Evolutionary conservation across 2,329 filamentous ascomycete species (phyloP).

Genomic region (Penicillium olsonii): DNA sequence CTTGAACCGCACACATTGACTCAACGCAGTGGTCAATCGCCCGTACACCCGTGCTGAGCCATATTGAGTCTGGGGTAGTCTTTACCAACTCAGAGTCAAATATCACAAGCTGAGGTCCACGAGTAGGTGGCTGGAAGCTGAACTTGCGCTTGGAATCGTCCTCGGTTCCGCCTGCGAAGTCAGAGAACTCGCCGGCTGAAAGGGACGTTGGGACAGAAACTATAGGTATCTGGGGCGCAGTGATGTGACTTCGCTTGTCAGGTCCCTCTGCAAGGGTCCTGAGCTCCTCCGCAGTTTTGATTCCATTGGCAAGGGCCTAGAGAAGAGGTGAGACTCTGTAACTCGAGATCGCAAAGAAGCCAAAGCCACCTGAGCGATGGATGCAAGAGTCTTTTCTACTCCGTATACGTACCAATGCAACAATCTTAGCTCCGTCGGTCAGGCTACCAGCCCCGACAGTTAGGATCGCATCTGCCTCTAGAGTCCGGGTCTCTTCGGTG

Average conservation of each 20-base stretch:
- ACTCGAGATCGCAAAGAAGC: not conserved
- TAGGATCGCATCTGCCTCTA: constrained; percentile 52
- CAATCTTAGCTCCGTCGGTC: constrained; percentile 59
- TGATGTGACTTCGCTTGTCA: constrained; percentile 25
- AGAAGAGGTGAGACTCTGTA: constrained; percentile 1
- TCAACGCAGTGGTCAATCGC: constrained; percentile 62
- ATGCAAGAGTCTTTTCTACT: too few species aligned
- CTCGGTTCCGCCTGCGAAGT: constrained; percentile 43
- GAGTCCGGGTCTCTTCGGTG: constrained; percentile 41
- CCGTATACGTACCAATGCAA: constrained; percentile 47
- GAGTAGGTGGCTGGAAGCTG: constrained; percentile 38
- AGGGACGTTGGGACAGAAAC: constrained; percentile 46
- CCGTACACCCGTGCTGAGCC: constrained; percentile 60
- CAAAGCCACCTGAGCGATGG: too few species aligned
- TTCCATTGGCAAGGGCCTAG: constrained; percentile 52
- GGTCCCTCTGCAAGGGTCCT: constrained; percentile 35
- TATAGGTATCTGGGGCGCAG: constrained; percentile 33
- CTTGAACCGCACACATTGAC: constrained; percentile 49
- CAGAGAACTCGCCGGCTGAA: constrained; percentile 46
- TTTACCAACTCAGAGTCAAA: constrained; percentile 56
- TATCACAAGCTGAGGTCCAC: constrained; percentile 55
- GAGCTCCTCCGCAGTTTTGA: constrained; percentile 41
- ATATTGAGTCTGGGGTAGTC: constrained; percentile 56
- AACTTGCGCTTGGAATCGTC: constrained; percentile 39
- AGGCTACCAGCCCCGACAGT: constrained; percentile 58